A percentile compares a stretch with the other conserved stretches of the same genome.
Evolutionary conservation across 768 basidiomycete species (phyloP).

Genomic region (Mycena latifolia): DNA sequence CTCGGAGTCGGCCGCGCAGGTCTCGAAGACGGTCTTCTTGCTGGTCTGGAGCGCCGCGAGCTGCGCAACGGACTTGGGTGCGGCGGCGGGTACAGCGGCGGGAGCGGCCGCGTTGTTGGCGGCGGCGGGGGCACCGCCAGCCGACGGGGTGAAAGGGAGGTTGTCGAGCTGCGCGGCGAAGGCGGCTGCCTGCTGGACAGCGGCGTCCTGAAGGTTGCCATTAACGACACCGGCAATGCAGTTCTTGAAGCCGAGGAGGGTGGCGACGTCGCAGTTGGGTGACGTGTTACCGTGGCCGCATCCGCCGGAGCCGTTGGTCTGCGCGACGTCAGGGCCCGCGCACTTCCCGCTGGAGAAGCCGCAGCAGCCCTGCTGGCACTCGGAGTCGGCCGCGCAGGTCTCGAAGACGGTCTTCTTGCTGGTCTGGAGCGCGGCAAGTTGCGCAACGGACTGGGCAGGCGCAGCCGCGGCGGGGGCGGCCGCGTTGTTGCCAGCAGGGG

Average conservation of each 20-base stretch:
- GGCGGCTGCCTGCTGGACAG: neutral
- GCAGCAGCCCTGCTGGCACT: slow-evolving; percentile 42
- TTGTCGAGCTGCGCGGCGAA: slow-evolving; percentile 23
- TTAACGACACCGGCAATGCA: neutral
- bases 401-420: slow-evolving; percentile 33
- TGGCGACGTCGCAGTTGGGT: slow-evolving; percentile 40
- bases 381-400: slow-evolving; percentile 37
- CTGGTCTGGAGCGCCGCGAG: slow-evolving; percentile 1
- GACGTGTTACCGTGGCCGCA: slow-evolving; percentile 39
- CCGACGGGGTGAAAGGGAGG: slow-evolving; percentile 20
- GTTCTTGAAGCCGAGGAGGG: slow-evolving; percentile 27
- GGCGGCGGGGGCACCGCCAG: neutral
- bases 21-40: slow-evolving; percentile 33
- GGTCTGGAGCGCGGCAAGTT: neutral
- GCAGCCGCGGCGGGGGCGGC: neutral
- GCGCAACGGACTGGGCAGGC: no score
- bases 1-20: slow-evolving; percentile 37
- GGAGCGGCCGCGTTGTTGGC: neutral
- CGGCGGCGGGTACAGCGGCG: neutral
- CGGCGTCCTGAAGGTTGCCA: neutral
- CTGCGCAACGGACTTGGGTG: no score
- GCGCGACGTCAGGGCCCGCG: slow-evolving; percentile 41
- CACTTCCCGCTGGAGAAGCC: slow-evolving; percentile 41
- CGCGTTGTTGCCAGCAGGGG: neutral
- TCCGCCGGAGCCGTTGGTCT: slow-evolving; percentile 39